A percentile compares a stretch with the other conserved stretches of the same genome.
Evolutionary conservation across 495 filamentous ascomycete genomes (phyloP).

Genomic region (Penicillium angulare): DNA sequence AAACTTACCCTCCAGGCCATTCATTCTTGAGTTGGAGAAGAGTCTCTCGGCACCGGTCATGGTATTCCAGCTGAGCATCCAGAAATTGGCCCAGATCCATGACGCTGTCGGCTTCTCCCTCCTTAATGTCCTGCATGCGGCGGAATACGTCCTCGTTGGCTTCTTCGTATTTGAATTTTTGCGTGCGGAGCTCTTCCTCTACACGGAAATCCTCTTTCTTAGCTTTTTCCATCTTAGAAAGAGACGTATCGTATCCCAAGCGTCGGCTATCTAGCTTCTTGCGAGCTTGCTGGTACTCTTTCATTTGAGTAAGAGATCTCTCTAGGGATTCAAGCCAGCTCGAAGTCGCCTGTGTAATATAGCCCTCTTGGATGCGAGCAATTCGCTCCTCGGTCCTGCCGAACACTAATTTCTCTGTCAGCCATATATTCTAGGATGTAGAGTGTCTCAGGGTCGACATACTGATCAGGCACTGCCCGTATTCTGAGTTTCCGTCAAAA

Average conservation of each 20-base stretch:
- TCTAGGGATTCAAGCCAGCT: slow-evolving; percentile 93
- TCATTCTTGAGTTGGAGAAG: slow-evolving; percentile 64
- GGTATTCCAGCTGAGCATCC: slow-evolving; percentile 87
- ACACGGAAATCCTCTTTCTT: slow-evolving; percentile 91
- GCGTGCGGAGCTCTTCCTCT: slow-evolving; percentile 87
- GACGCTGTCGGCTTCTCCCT: slow-evolving; percentile 82
- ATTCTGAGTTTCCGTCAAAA: slow-evolving; percentile 87
- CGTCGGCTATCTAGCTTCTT: slow-evolving; percentile 94
- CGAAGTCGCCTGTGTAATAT: slow-evolving; percentile 74
- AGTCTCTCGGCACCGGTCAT: slow-evolving; percentile 83
- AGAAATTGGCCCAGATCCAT: slow-evolving; percentile 77
- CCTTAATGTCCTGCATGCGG: slow-evolving; percentile 95
- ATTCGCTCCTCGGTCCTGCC: slow-evolving; percentile 86
- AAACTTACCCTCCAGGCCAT: slow-evolving; percentile 61
- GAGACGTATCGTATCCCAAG: slow-evolving; percentile 86
- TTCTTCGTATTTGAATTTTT: slow-evolving; percentile 97
- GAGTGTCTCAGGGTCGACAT: slow-evolving; percentile 29
- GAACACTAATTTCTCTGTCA: slow-evolving; percentile 52
- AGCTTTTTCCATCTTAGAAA: slow-evolving; percentile 88
- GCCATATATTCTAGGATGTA: too few relatives aligned
- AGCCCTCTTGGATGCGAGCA: slow-evolving; percentile 81
- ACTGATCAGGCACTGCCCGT: slow-evolving; percentile 85
- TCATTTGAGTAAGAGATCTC: slow-evolving; percentile 89
- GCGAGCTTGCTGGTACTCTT: slow-evolving; percentile 79
- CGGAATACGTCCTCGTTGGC: slow-evolving; percentile 89